These are phyloP conservation scores for Aspergillus heteromorphus DNA, from an alignment of 495 filamentous ascomycete species.

Conservation along the genomic window DNA sequence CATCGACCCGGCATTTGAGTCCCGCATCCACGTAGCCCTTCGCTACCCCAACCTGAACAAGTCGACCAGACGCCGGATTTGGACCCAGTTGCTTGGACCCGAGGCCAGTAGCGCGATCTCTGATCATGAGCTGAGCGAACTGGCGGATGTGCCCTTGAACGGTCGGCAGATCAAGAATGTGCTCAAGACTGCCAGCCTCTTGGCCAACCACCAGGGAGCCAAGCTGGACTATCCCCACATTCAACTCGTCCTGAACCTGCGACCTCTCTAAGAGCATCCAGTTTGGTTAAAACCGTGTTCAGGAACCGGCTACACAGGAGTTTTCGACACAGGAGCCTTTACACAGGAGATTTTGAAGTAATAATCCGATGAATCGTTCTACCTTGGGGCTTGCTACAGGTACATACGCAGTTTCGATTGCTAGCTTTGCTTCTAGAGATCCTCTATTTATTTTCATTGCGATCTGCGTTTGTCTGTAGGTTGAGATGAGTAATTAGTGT, in stretches of 20 bases:
- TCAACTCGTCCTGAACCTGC: background rate
- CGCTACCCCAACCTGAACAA: slow-evolving; percentile 1
- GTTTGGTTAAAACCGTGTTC: background rate
- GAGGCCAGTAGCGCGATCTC: background rate
- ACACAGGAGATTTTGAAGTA: too few species aligned
- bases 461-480: too few species aligned
- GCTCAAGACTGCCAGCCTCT: slow-evolving; percentile 14
- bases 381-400: too few species aligned
- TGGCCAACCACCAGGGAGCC: background rate
- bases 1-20: slow-evolving; percentile 47
- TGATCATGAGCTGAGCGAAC: slow-evolving; percentile 9
- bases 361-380: too few species aligned
- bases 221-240: background rate
- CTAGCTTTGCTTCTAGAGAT: too few species aligned
- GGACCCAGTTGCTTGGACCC: slow-evolving; percentile 32
- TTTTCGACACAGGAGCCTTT: too few species aligned
- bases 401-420: too few species aligned
- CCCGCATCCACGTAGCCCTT: slow-evolving; percentile 38
- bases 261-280: too few species aligned
- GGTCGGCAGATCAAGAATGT: slow-evolving; percentile 28
- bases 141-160: slow-evolving; percentile 31
- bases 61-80: slow-evolving; percentile 20
- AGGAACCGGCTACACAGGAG: too few species aligned
- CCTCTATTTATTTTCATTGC: too few species aligned
- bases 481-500: too few species aligned